These are phyloP conservation scores for Citrus glauca DNA, from an alignment of 345 rosid genomes.

Conservation along the genomic window DNA sequence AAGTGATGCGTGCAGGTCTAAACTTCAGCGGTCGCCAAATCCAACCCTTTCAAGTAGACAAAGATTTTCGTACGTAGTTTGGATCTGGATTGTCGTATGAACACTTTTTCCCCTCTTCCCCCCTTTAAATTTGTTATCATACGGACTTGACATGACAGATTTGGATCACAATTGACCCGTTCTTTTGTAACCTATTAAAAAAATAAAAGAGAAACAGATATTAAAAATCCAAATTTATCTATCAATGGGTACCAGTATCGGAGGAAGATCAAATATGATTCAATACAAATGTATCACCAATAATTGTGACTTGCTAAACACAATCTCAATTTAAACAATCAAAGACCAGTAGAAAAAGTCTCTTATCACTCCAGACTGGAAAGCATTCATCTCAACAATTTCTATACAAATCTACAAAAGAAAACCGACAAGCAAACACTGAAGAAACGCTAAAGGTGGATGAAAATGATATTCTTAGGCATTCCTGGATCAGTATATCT, in stretches of 20 bases:
- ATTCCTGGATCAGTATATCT: conserved; percentile 3
- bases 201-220: not conserved
- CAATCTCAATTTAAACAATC: conserved; percentile 12
- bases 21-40: no score
- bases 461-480: conserved; percentile 4
- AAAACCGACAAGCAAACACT: conserved; percentile 25
- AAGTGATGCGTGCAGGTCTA: no score
- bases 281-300: conserved; percentile 13
- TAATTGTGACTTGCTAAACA: conserved; percentile 5
- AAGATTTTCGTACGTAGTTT: no score
- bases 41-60: no score
- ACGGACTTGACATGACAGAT: no score
- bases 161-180: no score
- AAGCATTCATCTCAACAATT: conserved; percentile 4
- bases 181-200: no score
- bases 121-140: no score
- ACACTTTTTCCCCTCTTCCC: no score
- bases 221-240: not conserved
- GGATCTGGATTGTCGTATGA: no score
- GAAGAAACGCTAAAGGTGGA: conserved; percentile 18
- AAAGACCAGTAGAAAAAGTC: not conserved
- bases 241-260: not conserved
- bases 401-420: conserved; percentile 29
- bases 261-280: not conserved
- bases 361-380: conserved; percentile 13